Base-by-base conservation (phyloP, 2,329 filamentous ascomycete species). In the Tolypocladium ophioglossoides region DNA sequence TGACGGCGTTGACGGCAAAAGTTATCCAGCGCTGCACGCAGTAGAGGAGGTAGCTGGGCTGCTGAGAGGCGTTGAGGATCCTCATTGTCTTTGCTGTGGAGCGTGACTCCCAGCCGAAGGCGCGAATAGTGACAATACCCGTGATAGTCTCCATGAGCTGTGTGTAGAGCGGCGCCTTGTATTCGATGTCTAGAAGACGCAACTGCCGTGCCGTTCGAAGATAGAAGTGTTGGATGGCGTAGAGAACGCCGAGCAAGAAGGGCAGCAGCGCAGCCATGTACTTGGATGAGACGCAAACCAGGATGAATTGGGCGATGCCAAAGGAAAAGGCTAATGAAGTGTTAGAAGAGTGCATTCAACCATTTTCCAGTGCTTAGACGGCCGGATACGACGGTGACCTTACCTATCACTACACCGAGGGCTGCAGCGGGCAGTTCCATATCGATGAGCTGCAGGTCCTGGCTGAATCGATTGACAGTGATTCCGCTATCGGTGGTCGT, bases 121-220 rank as follows among this genome's bases (percentile, higher is more conserved):
- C 79, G 18, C 80, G 72, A 18, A 83, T 68, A 0, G 79, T 83
- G 0, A 71, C 68, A 1, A 83, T 59, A 0, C 80, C 81, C 22
- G 72, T 72, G 22, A 82, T 68, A 2, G 76, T 77, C 57, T 83
- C 80, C 22, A 76, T 69, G 57, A 83, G 83, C 55, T 82, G 72
- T 0, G 71, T 65, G 63, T 79, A 83, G 0, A 84, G 66, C 0
- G 79, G 79, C 0, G 74, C 74, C 56, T 83, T 82, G 2, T 75
- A 73, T 61, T 84, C 81, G 4, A 85, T 70, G 49, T 84, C 81
- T 22, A 85, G 62, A 16, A 81, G 70, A 44, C 80, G 72, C 4
- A 85, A 64, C 62, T 84, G 80, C 0, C 80, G 71, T 0, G 80
- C 83, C 0, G 80, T 84, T 0, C 77, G 72, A 1, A 85, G 72